A percentile compares a stretch with the other conserved stretches of the same genome.
Conservation (phyloP, 331 rosid genomes). For the Telfairia occidentalis region DNA sequence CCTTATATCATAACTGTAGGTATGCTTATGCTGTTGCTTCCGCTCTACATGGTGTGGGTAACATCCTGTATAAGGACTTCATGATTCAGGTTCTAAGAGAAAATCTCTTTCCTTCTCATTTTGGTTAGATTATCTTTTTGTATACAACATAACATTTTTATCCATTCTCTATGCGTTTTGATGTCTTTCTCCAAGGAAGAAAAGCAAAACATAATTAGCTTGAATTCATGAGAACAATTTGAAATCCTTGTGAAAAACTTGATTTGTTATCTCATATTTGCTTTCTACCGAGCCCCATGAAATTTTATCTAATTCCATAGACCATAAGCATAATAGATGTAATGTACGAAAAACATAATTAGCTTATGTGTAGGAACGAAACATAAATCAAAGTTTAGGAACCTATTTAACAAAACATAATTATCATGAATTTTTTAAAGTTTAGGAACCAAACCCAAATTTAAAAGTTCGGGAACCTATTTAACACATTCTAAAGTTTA, state of each 20-base stretch:
- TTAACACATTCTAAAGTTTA: too few species aligned
- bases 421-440: too few species aligned
- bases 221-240: neutral
- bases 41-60: constrained; percentile 68
- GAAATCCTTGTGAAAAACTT: neutral
- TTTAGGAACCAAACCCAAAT: too few species aligned
- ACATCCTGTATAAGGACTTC: constrained; percentile 81
- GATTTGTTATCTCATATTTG: neutral
- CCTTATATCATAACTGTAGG: constrained; percentile 30
- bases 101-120: neutral
- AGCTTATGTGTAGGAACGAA: too few species aligned
- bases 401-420: too few species aligned
- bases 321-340: neutral
- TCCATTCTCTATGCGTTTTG: neutral
- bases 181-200: neutral
- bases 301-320: neutral
- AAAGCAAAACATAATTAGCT: neutral
- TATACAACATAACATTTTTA: too few species aligned
- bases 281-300: neutral
- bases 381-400: too few species aligned
- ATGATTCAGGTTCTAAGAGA: constrained; percentile 80
- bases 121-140: neutral
- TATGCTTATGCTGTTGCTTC: constrained; percentile 94
- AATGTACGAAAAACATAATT: neutral
- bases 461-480: too few species aligned